These are phyloP conservation scores for Hymenoscyphus repandus DNA, from an alignment of 2,329 filamentous ascomycete species.

Conservation along the genomic window DNA sequence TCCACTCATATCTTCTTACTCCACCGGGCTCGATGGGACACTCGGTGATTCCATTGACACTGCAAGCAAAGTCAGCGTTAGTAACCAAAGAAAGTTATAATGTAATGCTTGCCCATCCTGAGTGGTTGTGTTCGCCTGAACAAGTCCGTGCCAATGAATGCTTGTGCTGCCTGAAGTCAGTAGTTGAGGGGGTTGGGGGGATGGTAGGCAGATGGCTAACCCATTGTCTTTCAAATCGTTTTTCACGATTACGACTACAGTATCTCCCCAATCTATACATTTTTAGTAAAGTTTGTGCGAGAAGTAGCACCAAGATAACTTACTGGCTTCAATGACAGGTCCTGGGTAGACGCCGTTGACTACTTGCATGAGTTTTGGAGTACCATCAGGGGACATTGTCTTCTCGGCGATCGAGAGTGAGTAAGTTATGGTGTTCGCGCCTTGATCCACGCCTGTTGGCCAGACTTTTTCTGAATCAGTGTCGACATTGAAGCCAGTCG, in stretches of 20 bases:
- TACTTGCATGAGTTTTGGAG: constrained; percentile 45
- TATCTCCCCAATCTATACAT: constrained; percentile 3
- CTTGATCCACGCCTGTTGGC: neutral
- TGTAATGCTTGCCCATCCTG: constrained; percentile 34
- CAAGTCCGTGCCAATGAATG: constrained; percentile 42
- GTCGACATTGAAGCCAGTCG: neutral
- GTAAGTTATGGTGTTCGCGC: neutral
- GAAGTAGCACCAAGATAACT: neutral
- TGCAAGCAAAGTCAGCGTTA: neutral
- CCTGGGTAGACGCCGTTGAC: constrained; percentile 32
- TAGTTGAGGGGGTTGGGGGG: neutral
- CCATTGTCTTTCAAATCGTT: constrained; percentile 54
- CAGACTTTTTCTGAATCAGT: constrained; percentile 1
- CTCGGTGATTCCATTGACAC: constrained; percentile 31
- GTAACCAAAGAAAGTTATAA: neutral
- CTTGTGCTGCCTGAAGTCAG: constrained; percentile 30
- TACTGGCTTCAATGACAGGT: constrained; percentile 25
- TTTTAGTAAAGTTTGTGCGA: neutral
- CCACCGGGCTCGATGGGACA: constrained; percentile 54
- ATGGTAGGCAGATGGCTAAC: neutral
- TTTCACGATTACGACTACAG: constrained; percentile 53
- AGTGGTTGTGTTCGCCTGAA: constrained; percentile 39
- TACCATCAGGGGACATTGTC: constrained; percentile 30
- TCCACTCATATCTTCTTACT: constrained; percentile 19
- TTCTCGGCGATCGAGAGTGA: neutral